Evolutionary conservation across 1,284 basidiomycete species (phyloP), one percentile per base, ranked within the genome.

Genomic region (Austroboletus niveus): DNA sequence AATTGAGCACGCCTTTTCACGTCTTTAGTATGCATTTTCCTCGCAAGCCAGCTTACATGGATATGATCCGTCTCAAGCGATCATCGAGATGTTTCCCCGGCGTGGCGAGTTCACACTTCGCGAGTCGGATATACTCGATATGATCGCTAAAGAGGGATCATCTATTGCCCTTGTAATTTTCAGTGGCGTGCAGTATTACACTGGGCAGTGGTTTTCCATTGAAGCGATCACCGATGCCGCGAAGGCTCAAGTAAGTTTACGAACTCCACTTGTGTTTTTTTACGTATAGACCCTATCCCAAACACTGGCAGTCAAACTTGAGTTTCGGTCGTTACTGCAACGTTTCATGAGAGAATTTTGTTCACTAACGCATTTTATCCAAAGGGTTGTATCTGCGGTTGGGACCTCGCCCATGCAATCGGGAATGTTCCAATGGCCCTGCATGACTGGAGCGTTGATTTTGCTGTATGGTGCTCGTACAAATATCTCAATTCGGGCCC

Each of bases 401-500:
- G 94, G 81, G 96, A 99, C 73, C 84, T 98, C 32, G 97, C 97
- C 5, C 97, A 99, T 71, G 96, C 90, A 1, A 81, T 89, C 45
- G 95, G 95, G 49, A 99, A 99, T 69, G 91, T 99, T 31, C 89
- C 92, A 11, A 72, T 97, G 56, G 77, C 83, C 47, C 76, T 99
- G 56, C 92, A 98, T 69, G 88, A 94, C 56, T 99, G 97, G 96
- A 77, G 82, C 55, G 88, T 94, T 59, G 96, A 99, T 72, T 98
- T 98, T 70, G 96, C 95, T 1, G 93, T 94, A 17, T 98, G 94
- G 94, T 98, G 94, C 71, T 91, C 92, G 30, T 98, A 97, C 79
- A 98, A 98, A 76, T 99, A 98, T 72, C 82, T 98, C 50, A 98
- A 97, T 70, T 88, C 93, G 12, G 94, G 97, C 1, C 95, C 96